Base-by-base conservation (phyloP, 129 eudicot genomes). In the Tagetes erecta region DNA sequence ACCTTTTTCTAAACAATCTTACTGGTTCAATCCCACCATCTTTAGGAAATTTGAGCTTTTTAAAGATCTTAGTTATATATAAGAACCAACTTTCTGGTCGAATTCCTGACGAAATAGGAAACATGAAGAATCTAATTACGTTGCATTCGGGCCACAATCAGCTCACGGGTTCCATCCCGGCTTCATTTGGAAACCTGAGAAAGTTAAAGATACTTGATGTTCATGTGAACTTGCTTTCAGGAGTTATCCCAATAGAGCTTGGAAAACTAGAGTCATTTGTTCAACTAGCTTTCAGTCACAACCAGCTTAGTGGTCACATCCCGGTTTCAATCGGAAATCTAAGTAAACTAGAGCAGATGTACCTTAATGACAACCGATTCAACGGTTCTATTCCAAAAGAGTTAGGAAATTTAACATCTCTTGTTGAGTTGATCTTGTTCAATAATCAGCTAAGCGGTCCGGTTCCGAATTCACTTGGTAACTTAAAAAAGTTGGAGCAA, bases 121-220 rank as follows among this genome's bases (percentile, higher is more conserved):
- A 30, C 41, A 72, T 86, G 66, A 44, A 49, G 27, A 47, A 41
- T 10, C 50, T 83, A 5, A 40, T 27, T 41, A 13, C 7, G 27
- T 34, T 84, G 8, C 14, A 20, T 9, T 6, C 81, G 2, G 52
- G 13, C 27, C 66, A 55, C 4, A 84, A 84, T 64, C 33, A 27
- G 1, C 77, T 84, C 20, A 56, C 64, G 2, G 88, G 88, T 70
- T 30, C 81, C 3, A 70, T 81, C 45, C 85, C 88, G 1, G 56
- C 59, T 56, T 73, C 83, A 3, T 53, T 84, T 6, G 81, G 81
- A 9, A 74, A 84, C 59, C 76, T 84, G 38, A 37, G 30, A 13
- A 70, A 69, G n/a, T 65, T 84, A 73, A 11, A 47, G 27, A 14
- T 33, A 38, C 35, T 80, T 4, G 74, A 50, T 60, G 78, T 84